Base-by-base conservation (phyloP, 306 rosid genomes). In the Cucurbita maxima region DNA sequence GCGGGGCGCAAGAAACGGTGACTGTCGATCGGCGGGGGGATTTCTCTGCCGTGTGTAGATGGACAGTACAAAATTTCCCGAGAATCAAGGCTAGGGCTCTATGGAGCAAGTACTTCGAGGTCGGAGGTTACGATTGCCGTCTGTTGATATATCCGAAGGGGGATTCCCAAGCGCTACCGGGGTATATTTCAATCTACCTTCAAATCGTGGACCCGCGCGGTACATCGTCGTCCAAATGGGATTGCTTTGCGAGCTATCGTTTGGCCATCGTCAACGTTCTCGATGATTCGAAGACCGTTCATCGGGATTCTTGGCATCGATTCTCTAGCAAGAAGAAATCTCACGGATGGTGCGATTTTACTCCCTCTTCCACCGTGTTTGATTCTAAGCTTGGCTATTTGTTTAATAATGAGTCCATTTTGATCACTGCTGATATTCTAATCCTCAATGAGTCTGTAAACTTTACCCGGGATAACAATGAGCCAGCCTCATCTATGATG, bases 121-220 rank as follows among this genome's bases (percentile, higher is more conserved):
- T 95, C 4, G 99, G 99, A 53, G 99, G 99, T 16, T 95, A 95
- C 83, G 99, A 95, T 88, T 95, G 96, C 71, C 92, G 99, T 10
- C 80, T 95, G 45, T 77, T 95, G 77, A 86, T 95, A 74, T 91
- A 95, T 84, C 99, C 99, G 9, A 95, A 91, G 71, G 99, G 99
- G 5, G 99, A 95, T 81, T 82, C 96, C 0, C 99, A 95, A 81
- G 97, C 99, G 14, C 74, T 95, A 8, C 99, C 97, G 0, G 97
- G 97, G 1, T 95, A 95, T 81, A 89, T 95, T 83, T 95, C 99
- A 1, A 55, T 95, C 74, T 95, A 95, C 79, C 99, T 95, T 5
- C 97, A 95, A 95, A 95, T 95, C 96, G 90, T 95, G 91, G 99
- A 95, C 91, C 99, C 97, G 75, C 89, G 99, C 69, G 97, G 99